Evolutionary conservation across 2,329 filamentous ascomycete species (phyloP), one percentile per base, ranked within the genome.

Genomic region (Berkeleyomyces basicola): DNA sequence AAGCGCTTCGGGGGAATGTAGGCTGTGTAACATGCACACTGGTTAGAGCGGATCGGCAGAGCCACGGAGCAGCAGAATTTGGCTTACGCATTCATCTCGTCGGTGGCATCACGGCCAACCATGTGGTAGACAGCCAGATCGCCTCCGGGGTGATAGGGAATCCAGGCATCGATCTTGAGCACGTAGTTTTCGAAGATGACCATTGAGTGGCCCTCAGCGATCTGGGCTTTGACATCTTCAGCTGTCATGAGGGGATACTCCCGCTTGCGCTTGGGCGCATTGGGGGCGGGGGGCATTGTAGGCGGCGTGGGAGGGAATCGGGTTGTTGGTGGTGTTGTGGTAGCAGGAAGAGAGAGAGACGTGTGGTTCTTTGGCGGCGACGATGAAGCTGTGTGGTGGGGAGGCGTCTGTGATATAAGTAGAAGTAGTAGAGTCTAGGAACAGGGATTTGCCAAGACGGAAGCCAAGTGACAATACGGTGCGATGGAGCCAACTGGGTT

Each of bases 81-180:
- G 55, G 78, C 86, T 59, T 80, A 96, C 89, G 86, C 88, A 72
- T 86, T 89, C 66, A 97, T 85, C 74, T 97, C 93, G 72, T 96
- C 91, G 9, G 92, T 96, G 59, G 90, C 92, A 82, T 96, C 90
- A 74, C 87, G 83, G 66, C 90, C 90, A 65, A 97, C 82, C 90
- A 96, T 93, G 71, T 99, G 93, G 71, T 83, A 78, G 67, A 99
- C 95, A 62, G 92, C 82, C 74, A 90, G 93, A 69, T 92, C 85
- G 68, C 93, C 93, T 63, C 93, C 93, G 10, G 93, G 93, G 70
- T 97, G 93, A 70, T 88, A 96, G 61, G 83, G 83, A 61, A 95
- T 76, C 89, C 90, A 99, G 46, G 86, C 80, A 72, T 97, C 92
- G 40, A 90, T 84, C 75, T 90, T 96, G 67, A 97, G 74, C 7